Base-by-base conservation (phyloP, 345 rosid genomes). In the Eucalyptus viminalis region DNA sequence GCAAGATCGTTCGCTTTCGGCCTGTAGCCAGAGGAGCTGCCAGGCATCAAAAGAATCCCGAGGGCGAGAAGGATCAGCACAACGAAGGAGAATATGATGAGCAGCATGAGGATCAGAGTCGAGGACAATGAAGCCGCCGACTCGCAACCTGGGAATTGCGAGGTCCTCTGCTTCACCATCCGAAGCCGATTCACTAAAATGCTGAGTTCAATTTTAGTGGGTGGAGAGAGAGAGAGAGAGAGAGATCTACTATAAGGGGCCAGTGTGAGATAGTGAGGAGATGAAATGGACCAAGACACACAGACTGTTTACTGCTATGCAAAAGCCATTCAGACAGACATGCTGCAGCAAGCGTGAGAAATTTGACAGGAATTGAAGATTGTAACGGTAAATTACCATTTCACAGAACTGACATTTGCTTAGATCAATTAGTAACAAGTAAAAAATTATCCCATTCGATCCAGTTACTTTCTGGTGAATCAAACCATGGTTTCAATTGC, bases 41-140 rank as follows among this genome's bases (percentile, higher is more conserved):
- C 93, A 10, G 99, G 98, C 86, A 95, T 91, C 40, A 97, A 96
- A 92, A 97, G 92, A 86, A 96, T 94, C 34, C 98, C 95, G 47
- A 97, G 93, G 8, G 94, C 93, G 56, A 97, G 97, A 86, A 97
- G 98, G 89, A 97, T 91, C 90, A 95, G 90, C 56, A 95, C 92
- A 53, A 94, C 93, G 91, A 96, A 94, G 40, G 99, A 95, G 92
- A 94, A 94, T 91, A 94, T 92, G 87, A 95, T 88, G 88, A 97
- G 92, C 92, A 93, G 67, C 14, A 94, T 76, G 67, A 97, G 90
- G 72, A 96, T 89, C 91, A 94, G 88, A 14, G 89, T 72, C 25
- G 96, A 95, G 58, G 97, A 94, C 7, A 94, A 89, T 19, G 97
- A 50, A 24, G 89, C 69, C 69, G 62, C 91, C 4, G 93, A 91